These are phyloP conservation scores for Aureobasidium namibiae DNA, from an alignment of 2,329 filamentous ascomycete species.

Conservation along the genomic window DNA sequence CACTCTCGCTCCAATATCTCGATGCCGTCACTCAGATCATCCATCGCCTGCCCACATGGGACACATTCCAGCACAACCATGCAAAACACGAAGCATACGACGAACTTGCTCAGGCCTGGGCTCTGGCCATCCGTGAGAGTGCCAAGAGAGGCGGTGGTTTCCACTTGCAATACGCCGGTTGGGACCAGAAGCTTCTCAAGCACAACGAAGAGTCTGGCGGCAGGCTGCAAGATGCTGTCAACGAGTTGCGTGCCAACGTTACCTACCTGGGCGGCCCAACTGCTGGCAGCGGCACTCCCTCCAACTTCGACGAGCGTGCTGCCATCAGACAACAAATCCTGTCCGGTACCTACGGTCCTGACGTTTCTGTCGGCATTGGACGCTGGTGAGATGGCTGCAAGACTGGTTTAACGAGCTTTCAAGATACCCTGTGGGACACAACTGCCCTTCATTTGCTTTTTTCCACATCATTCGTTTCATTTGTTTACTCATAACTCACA, in stretches of 20 bases:
- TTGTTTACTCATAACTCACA: conserved; percentile 3
- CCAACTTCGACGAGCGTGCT: conserved; percentile 28
- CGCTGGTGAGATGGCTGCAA: conserved; percentile 38
- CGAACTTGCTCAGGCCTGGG: conserved; percentile 90
- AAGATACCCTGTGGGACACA: conserved; percentile 10
- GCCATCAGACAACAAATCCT: conserved; percentile 43
- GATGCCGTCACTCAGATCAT: conserved; percentile 86
- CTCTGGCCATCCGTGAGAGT: conserved; percentile 80
- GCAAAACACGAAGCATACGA: conserved; percentile 96
- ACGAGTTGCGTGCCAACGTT: conserved; percentile 59
- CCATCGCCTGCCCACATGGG: conserved; percentile 84
- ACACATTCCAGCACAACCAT: conserved; percentile 76
- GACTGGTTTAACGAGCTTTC: not conserved
- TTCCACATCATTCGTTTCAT: not conserved
- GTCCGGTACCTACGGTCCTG: conserved; percentile 36
- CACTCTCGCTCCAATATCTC: conserved; percentile 75
- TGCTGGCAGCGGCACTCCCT: conserved; percentile 16
- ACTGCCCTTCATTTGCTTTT: conserved; percentile 2
- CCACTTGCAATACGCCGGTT: conserved; percentile 77
- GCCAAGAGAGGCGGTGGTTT: conserved; percentile 88
- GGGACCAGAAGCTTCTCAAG: conserved; percentile 79
- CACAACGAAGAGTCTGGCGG: conserved; percentile 84
- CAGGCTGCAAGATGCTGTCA: conserved; percentile 70
- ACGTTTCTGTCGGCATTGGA: conserved; percentile 49
- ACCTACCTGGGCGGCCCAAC: conserved; percentile 22